These are phyloP conservation scores for Thuidium tamariscinum DNA, from an alignment of 225 moss, liverwort and hornwort genomes.

Conservation along the genomic window DNA sequence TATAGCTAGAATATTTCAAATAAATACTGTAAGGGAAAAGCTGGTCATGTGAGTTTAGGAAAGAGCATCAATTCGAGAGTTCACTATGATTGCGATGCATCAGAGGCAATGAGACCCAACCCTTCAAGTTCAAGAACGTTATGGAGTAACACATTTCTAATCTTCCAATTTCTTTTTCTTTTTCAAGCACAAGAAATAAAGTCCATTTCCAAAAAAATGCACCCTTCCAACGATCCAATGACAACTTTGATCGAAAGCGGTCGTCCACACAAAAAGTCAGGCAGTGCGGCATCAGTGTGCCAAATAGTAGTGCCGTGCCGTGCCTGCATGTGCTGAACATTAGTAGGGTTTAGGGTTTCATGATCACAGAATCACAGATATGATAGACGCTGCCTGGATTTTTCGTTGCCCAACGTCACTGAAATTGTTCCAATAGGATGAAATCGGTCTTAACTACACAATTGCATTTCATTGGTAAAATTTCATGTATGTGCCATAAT, in stretches of 20 bases:
- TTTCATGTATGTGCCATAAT: neutral
- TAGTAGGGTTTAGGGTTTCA: neutral
- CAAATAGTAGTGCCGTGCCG: neutral
- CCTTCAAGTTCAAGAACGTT: neutral
- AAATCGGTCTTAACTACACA: neutral
- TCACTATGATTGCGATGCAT: neutral
- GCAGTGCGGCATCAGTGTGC: neutral
- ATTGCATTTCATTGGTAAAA: neutral
- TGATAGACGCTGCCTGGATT: neutral
- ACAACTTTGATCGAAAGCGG: neutral
- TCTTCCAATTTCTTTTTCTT: neutral
- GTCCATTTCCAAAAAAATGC: neutral
- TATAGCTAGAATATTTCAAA: too few relatives aligned
- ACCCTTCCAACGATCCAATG: neutral
- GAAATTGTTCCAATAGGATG: neutral
- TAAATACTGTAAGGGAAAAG: too few relatives aligned
- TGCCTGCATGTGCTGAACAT: neutral
- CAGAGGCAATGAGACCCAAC: neutral
- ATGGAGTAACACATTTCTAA: neutral
- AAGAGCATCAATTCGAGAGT: neutral
- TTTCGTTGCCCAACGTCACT: neutral
- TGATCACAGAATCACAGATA: too few relatives aligned
- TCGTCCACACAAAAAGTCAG: neutral
- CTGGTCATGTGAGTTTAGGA: neutral
- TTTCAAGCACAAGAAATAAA: neutral